Evolutionary conservation across 805 yeast species (phyloP), one percentile per base, ranked within the genome.

Genomic region (Sungouiella blattae): DNA sequence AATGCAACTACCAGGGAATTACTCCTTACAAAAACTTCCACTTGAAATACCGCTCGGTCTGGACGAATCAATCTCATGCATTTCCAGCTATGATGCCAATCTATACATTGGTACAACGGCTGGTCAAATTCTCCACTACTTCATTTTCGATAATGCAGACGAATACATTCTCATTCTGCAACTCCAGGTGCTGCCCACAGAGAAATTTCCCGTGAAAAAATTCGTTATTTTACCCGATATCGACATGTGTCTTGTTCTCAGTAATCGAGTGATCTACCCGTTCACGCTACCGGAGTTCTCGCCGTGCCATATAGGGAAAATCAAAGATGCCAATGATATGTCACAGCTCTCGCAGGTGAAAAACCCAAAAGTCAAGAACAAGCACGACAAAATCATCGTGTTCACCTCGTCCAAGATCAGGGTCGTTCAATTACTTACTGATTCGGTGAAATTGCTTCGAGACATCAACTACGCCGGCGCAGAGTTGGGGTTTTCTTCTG

Each of bases 111-210:
- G 72, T 5, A 63, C 69, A 1, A 41, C 55, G n/a, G 17, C 16
- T 2, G 70, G 71, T 7, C 55, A 51, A 12, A 39, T 67, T n/a
- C 54, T 62, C 17, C 72, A 67, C 40, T 60, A 57, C 36, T 62
- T 63, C 41, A 51, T 55, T 9, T 66, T 67, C 34, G 70, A 65
- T 27, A 71, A 66, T 46, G 64, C 62, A 13, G 53, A 58, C 18
- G 59, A 50, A 15, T 66, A 55, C 40, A 57, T 63, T 24, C 42
- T 57, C 13, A 57, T 63, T 8, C 45, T 57, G 15, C 49, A 51
- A 33, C 28, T 54, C n/a, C 40, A 43, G 16, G 40, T 52, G 6
- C 36, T 47, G 11, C 32, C 32, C 22, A 27, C 33, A 8, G 40
- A 38, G 11, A 14, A 32, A 8, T 37, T 32, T 4, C 41, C 54